These are phyloP conservation scores for Ambrosiella xylebori DNA, from an alignment of 2,329 filamentous ascomycete species.

Conservation along the genomic window DNA sequence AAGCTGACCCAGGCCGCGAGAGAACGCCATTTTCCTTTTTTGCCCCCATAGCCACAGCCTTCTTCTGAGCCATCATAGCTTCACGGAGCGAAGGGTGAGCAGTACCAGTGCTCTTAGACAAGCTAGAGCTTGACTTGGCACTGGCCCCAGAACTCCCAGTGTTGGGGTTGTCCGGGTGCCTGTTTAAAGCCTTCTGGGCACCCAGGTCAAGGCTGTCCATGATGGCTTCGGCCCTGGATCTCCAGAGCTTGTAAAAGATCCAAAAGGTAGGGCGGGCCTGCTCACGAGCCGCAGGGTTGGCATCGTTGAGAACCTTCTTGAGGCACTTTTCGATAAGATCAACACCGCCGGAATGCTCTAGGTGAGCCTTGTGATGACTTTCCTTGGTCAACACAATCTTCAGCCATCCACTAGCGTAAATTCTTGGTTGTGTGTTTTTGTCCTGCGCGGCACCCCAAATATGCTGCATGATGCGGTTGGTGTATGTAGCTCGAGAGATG, in stretches of 20 bases:
- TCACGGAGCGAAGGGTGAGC: slow-evolving; percentile 58
- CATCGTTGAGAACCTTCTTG: slow-evolving; percentile 72
- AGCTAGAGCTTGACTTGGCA: slow-evolving; percentile 38
- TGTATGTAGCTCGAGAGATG: slow-evolving; percentile 65
- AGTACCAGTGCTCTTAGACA: slow-evolving; percentile 43
- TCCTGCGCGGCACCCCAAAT: slow-evolving; percentile 69
- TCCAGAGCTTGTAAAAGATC: slow-evolving; percentile 64
- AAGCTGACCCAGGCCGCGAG: slow-evolving; percentile 42
- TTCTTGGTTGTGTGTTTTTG: slow-evolving; percentile 79
- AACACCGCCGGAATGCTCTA: slow-evolving; percentile 72
- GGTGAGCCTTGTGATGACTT: slow-evolving; percentile 55
- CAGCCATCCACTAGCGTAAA: slow-evolving; percentile 66
- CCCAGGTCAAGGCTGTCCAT: slow-evolving; percentile 63
- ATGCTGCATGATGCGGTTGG: slow-evolving; percentile 66
- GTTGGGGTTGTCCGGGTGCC: slow-evolving; percentile 68
- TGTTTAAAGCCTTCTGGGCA: slow-evolving; percentile 63
- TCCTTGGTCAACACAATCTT: slow-evolving; percentile 68
- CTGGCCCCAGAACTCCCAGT: slow-evolving; percentile 31
- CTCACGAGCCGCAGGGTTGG: slow-evolving; percentile 80
- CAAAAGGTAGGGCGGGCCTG: slow-evolving; percentile 75
- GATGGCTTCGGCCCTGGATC: slow-evolving; percentile 57
- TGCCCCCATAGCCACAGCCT: slow-evolving; percentile 33
- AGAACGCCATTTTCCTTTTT: slow-evolving; percentile 30
- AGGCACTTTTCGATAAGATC: slow-evolving; percentile 77
- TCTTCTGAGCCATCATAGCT: slow-evolving; percentile 70